Conservation (phyloP, 768 basidiomycete species). For the Zangia roseola region DNA sequence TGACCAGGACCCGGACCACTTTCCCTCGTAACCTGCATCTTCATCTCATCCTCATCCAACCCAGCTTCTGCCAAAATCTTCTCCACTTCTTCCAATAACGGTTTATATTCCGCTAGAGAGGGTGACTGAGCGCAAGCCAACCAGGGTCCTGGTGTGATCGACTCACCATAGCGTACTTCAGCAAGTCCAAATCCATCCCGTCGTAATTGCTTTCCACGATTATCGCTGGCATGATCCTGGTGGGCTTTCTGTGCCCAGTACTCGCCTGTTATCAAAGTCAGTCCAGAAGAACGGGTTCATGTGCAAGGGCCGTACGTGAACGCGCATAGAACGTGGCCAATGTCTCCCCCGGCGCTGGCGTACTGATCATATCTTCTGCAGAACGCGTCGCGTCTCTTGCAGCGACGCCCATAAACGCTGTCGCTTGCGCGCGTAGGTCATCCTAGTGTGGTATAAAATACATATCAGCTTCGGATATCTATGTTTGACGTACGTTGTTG, state of each 20-base stretch:
- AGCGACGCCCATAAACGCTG: slow-evolving; percentile 62
- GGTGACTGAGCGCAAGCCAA: neutral
- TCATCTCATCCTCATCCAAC: slow-evolving; percentile 80
- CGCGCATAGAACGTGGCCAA: slow-evolving; percentile 81
- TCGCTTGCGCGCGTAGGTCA: slow-evolving; percentile 43
- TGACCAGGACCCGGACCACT: slow-evolving; percentile 39
- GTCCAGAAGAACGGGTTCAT: neutral
- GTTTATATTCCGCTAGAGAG: slow-evolving; percentile 69
- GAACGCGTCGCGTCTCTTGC: slow-evolving; percentile 53
- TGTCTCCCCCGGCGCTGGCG: slow-evolving; percentile 83
- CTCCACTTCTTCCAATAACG: slow-evolving; percentile 78
- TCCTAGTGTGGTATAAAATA: slow-evolving; percentile 16
- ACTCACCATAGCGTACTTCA: slow-evolving; percentile 64
- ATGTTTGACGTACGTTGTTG: slow-evolving; percentile 1
- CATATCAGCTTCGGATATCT: too few relatives aligned
- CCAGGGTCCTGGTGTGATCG: neutral
- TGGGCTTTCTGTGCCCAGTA: slow-evolving; percentile 80
- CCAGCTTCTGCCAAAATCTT: slow-evolving; percentile 82
- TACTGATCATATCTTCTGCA: slow-evolving; percentile 70
- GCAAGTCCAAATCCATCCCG: slow-evolving; percentile 78
- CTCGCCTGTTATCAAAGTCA: slow-evolving; percentile 47
- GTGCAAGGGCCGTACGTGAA: slow-evolving; percentile 50
- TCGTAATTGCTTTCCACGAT: slow-evolving; percentile 74
- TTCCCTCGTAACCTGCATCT: slow-evolving; percentile 48
- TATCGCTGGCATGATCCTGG: slow-evolving; percentile 47